Evolutionary conservation across 306 rosid species (phyloP).

Genomic region (Hippophae gyantsensis): DNA sequence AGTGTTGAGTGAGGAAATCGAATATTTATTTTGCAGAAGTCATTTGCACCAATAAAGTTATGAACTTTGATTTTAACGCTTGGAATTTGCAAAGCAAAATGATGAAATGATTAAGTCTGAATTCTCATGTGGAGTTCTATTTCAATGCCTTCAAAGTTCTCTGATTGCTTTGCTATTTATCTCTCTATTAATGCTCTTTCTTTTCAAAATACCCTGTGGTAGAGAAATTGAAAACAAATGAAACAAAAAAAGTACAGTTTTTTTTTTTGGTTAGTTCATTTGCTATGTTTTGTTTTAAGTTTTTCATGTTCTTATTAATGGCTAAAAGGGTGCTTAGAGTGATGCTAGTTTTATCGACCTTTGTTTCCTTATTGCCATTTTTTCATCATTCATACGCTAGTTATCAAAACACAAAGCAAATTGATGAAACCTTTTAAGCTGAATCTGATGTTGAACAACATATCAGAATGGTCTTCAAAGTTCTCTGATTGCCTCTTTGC

Average conservation of each 20-base stretch:
- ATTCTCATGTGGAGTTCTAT: conserved; percentile 13
- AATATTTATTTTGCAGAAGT: no score
- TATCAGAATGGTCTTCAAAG: conserved; percentile 36
- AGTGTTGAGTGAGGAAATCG: no score
- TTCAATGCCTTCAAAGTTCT: conserved; percentile 25
- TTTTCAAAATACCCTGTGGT: no score
- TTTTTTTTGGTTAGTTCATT: no score
- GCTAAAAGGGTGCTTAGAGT: no score
- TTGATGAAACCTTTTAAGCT: conserved; percentile 16
- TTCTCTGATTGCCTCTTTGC: conserved; percentile 40
- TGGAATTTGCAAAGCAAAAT: conserved; percentile 18
- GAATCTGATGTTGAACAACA: conserved; percentile 28
- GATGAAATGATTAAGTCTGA: conserved; percentile 21
- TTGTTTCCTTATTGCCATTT: not conserved
- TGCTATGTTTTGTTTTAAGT: no score
- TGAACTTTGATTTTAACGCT: not conserved
- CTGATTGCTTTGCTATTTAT: conserved; percentile 20
- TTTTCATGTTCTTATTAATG: no score
- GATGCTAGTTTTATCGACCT: not conserved
- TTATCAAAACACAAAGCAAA: conserved; percentile 12
- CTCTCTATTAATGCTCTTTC: not conserved
- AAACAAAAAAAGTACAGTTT: no score
- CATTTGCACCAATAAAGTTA: conserved; percentile 9
- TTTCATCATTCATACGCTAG: no score
- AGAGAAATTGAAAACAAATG: no score